phyloP scores from a whole-genome alignment of 345 rosid genomes.

The Ceriops decandra region DNA sequence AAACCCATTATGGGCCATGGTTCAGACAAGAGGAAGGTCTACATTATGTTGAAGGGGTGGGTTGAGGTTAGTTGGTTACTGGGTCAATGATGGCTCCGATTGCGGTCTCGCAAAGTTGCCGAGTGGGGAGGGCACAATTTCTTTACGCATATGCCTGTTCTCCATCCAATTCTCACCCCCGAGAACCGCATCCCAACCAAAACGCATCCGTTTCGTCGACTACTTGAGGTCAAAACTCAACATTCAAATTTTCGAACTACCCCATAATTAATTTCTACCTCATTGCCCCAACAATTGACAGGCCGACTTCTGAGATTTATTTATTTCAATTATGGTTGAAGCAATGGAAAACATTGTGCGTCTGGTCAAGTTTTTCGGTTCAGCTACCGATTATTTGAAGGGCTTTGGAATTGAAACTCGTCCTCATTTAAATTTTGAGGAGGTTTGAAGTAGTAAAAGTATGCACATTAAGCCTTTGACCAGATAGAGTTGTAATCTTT shows the following conservation, averaged over 20 bases:
- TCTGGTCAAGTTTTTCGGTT: no score
- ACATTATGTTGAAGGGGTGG: background rate
- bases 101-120: background rate
- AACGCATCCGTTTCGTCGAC: background rate
- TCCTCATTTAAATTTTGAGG: no score
- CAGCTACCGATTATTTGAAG: no score
- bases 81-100: background rate
- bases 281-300: background rate
- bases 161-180: background rate
- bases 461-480: no score
- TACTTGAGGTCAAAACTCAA: background rate
- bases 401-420: no score
- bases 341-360: no score
- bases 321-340: no score
- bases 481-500: no score
- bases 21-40: background rate
- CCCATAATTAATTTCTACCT: background rate
- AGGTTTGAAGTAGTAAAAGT: no score
- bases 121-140: constrained; percentile 8
- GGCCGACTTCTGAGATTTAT: no score
- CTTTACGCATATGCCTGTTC: constrained; percentile 9
- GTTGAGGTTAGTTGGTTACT: background rate
- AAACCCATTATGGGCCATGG: no score
- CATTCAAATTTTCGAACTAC: background rate
- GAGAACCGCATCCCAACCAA: background rate